Base-by-base conservation (phyloP, 306 rosid species). In the Senna tora region DNA sequence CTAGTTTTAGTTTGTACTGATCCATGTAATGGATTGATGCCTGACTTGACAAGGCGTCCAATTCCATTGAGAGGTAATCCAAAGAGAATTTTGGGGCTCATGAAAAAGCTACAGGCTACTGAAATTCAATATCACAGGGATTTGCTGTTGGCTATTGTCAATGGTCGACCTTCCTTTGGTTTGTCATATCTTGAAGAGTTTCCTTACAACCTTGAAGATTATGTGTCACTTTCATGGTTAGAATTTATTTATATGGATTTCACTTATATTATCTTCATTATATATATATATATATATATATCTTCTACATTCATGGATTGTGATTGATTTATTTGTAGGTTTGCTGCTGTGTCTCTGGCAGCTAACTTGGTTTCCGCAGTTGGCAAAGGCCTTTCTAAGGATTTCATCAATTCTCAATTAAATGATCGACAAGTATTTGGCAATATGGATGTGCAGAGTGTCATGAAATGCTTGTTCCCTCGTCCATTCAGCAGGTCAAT, bases 21-120 rank as follows among this genome's bases (percentile, higher is more conserved):
- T 75, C 87, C 98, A 10, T 36, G 71, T 63, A 94, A 94, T 73
- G 98, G 98, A 5, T 79, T 94, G 76, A 86, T 94, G 98, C 96
- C 96, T 15, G 94, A 87, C 77, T 73, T 73, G 64, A 77, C 78
- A 71, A 84, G 72, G 80, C 62, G 62, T 7, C 88, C 89, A 12
- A 73, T 67, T 69, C 90, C 93, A 4, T 77, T 94, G 65, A 87
- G 53, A 74, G 98, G 98, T 54, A 94, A 94, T 79, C 72, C 76
- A 4, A 86, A 77, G 79, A 89, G 97, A 56, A 79, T 87, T 47
- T 62, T 81, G 83, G 97, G 75, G 34, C 80, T 91, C 14, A 87
- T 89, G 96, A 91, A 84, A 82, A 89, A 89, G 85, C 76, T 94
- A 58, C 73, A 80, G 67, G 90, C 86, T 33, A 75, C 91, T 5